Evolutionary conservation across 2,329 filamentous ascomycete genomes (phyloP), one percentile per base, ranked within the genome.

Genomic region (Sarocladium oryzae): DNA sequence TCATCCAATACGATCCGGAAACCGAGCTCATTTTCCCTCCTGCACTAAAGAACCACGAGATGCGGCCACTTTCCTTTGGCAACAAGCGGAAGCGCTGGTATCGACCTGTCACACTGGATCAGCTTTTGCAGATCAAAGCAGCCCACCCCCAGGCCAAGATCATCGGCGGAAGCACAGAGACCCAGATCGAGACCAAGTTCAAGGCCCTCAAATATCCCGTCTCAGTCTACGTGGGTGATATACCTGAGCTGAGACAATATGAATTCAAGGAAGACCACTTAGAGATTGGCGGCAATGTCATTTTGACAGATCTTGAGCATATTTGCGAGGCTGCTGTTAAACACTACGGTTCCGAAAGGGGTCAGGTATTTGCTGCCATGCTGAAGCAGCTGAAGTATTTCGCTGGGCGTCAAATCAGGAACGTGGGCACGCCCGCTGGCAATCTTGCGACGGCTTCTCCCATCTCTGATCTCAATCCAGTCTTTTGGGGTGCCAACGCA

Each of bases 161-260:
- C 55, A 96, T 99, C 55, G 92, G 90, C 48, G 93, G 93, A 55
- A 96, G 90, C 65, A 95, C 91, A 2, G 93, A 99, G 68, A 97
- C 92, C 0, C 93, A 97, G 68, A 97, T 99, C 54, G 93, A 99
- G 69, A 88, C 95, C 71, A 96, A 96, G 69, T 97, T 99, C 79
- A 97, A 97, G 72, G 89, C 86, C 1, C 81, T 96, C 75, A 81
- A 90, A 60, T 97, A 97, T 64, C 85, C 86, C 3, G 83, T 88
- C 1, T 96, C 91, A 0, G 88, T 99, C 0, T 97, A 86, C 58
- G 88, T 97, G 9, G 91, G 92, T 10, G 93, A 99, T 61, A 96
- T 99, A 53, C 75, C 88, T 1, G 93, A 97, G 68, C 72, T 99
- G 53, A 79, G 89, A 11, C 86, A 91, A 57, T 97, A 89, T 63